phyloP scores from a whole-genome alignment of 1,284 basidiomycete species.

The Puccinia sorghi region DNA sequence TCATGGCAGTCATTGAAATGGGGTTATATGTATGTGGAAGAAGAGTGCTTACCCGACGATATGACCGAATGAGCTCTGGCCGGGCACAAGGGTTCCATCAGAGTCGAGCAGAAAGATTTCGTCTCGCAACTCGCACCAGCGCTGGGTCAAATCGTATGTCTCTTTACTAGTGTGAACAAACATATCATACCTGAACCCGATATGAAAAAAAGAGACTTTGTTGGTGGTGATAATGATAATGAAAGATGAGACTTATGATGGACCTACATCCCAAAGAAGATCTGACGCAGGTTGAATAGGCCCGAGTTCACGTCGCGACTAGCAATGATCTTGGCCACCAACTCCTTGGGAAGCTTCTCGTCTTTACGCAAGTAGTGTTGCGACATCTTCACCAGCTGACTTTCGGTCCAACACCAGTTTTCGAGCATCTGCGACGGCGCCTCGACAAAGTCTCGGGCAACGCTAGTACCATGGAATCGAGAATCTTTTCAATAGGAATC shows the following conservation, averaged over 20 bases:
- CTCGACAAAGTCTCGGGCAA: conserved; percentile 80
- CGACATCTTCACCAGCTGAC: conserved; percentile 72
- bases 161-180: conserved; percentile 22
- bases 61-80: conserved; percentile 38
- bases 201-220: not conserved
- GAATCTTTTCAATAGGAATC: conserved; percentile 65
- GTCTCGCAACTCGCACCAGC: conserved; percentile 27
- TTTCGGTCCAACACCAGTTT: conserved; percentile 83
- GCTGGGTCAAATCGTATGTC: not conserved
- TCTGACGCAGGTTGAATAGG: conserved; percentile 73
- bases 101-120: conserved; percentile 37
- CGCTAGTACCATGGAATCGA: conserved; percentile 59
- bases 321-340: conserved; percentile 75
- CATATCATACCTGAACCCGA: conserved; percentile 34
- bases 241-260: too few species aligned
- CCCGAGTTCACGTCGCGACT: conserved; percentile 79
- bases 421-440: conserved; percentile 86
- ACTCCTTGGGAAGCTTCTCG: conserved; percentile 69
- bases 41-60: conserved; percentile 37
- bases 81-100: not conserved
- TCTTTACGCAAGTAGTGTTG: conserved; percentile 71
- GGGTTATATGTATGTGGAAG: not conserved
- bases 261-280: conserved; percentile 66
- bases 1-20: not conserved
- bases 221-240: too few species aligned